Evolutionary conservation across 1,284 basidiomycete genomes (phyloP).

Genomic region (Ceratobasidium sp.): DNA sequence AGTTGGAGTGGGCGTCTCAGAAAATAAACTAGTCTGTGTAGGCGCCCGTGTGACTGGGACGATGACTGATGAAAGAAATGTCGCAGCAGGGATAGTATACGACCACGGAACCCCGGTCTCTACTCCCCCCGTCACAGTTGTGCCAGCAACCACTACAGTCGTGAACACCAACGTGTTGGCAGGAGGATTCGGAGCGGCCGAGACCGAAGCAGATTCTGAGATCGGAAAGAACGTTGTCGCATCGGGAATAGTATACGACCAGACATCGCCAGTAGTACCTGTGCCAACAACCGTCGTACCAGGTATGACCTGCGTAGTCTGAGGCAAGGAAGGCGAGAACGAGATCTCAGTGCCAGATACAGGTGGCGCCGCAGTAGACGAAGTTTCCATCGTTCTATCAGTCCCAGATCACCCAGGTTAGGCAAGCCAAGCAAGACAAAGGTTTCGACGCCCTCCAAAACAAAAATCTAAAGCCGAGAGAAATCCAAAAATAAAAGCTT

Average conservation of each 20-base stretch:
- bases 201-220: background rate
- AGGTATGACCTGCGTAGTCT: conserved; percentile 34
- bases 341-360: conserved; percentile 3
- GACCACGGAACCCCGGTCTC: conserved; percentile 44
- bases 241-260: conserved; percentile 42
- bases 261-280: conserved; percentile 35
- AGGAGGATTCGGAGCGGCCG: conserved; percentile 15
- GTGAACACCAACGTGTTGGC: background rate
- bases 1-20: background rate
- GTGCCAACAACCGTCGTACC: conserved; percentile 41
- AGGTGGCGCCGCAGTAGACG: conserved; percentile 3
- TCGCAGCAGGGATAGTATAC: conserved; percentile 35
- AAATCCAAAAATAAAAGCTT: background rate
- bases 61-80: conserved; percentile 28
- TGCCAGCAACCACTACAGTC: conserved; percentile 17
- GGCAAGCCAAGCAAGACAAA: background rate
- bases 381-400: conserved; percentile 20
- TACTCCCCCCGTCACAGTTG: conserved; percentile 27
- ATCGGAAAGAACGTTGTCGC: conserved; percentile 14
- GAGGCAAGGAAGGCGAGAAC: background rate
- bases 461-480: background rate
- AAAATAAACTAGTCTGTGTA: background rate
- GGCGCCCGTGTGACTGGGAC: conserved; percentile 13
- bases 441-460: background rate
- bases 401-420: background rate